Evolutionary conservation across 805 yeast genomes (phyloP), one percentile per base, ranked within the genome.

Genomic region (Monosporozyma unispora): DNA sequence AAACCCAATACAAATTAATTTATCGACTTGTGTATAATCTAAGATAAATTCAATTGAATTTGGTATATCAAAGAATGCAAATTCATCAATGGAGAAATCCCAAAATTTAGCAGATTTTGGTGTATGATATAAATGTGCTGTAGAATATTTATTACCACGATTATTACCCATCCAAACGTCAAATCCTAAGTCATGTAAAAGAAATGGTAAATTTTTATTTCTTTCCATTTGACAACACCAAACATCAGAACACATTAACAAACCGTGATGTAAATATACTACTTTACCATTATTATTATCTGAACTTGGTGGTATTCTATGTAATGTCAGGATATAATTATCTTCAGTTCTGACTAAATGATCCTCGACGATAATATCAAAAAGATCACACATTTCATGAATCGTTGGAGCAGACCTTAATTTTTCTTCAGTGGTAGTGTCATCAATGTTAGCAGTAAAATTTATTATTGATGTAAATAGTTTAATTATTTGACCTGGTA

Each of bases 101-200:
- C 98, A 90, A 65, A 88, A 91, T 63, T 56, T 58, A 3, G 46
- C 50, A 1, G 72, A 68, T 25, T 62, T 66, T 14, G 81, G 74
- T 41, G 63, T 64, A 35, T 70, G 62, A n/a, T 62, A 53, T 14
- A 74, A 51, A 66, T 91, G 96, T 57, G 89, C 89, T 52, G 83
- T 81, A 3, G 95, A 84, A 69, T 91, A 91, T 69, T 91, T 93
- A 69, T 91, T 93, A 10, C 96, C 96, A 50, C 96, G 74, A 61
- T 87, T 88, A 65, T 87, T 88, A 1, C 98, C 98, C 54, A 91
- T 71, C 91, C 95, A 91, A 5, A 91, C 97, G 62, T 91, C 99
- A 65, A 80, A 91, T 1, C 97, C 97, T 44, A 80, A 63, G 50
- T 89, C 88, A 52, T 82, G 82, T 31, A 91, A 72, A 2, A 79